phyloP scores from a whole-genome alignment of 2,329 filamentous ascomycete species.

The Aspergillus sp. region DNA sequence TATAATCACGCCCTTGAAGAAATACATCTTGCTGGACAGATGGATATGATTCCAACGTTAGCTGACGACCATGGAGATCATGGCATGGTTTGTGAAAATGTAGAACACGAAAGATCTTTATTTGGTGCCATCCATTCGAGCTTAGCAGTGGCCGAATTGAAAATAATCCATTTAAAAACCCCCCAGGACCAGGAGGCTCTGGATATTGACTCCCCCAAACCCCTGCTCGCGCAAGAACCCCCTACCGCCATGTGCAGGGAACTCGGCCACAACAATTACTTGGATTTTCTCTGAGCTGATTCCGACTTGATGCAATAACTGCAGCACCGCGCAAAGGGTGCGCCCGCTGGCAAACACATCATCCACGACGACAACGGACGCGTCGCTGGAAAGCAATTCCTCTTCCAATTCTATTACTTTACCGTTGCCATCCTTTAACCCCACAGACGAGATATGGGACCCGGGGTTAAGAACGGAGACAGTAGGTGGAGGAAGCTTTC shows the following conservation, averaged over 20 bases:
- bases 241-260: conserved; percentile 56
- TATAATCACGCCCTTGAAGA: not conserved
- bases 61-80: no score
- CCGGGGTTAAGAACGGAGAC: conserved; percentile 48
- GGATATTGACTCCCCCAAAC: conserved; percentile 52
- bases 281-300: conserved; percentile 42
- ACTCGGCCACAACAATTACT: conserved; percentile 59
- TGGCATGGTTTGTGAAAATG: no score
- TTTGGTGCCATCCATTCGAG: no score
- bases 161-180: no score
- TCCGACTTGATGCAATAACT: conserved; percentile 48
- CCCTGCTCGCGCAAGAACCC: conserved; percentile 46
- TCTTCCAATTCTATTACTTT: conserved; percentile 54
- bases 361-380: conserved; percentile 56
- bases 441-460: conserved; percentile 57
- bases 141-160: no score
- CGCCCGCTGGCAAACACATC: conserved; percentile 59
- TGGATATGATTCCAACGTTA: no score
- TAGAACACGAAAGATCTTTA: no score
- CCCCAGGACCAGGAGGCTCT: conserved; percentile 51
- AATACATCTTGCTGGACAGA: no score
- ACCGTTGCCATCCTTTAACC: conserved; percentile 20
- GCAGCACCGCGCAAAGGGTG: conserved; percentile 56
- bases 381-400: conserved; percentile 41
- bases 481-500: conserved; percentile 60